phyloP scores from a whole-genome alignment of 257 asterid genomes.

The Forsythia viridissima region DNA sequence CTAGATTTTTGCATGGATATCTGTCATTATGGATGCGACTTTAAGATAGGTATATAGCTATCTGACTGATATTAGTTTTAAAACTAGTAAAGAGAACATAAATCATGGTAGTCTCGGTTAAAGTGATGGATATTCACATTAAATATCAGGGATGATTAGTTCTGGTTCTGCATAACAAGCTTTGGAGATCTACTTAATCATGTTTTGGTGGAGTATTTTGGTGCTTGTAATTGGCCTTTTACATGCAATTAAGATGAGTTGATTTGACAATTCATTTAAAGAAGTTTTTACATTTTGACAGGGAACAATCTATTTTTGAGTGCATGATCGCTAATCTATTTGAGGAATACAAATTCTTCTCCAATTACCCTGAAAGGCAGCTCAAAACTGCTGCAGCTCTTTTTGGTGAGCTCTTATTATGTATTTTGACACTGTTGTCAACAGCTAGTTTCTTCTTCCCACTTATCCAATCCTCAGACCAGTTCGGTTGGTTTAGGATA shows the following conservation, averaged over 20 bases:
- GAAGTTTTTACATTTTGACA: slow-evolving; percentile 38
- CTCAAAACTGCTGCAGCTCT: slow-evolving; percentile 80
- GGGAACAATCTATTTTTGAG: slow-evolving; percentile 79
- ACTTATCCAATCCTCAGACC: neutral
- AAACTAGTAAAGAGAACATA: slow-evolving; percentile 13
- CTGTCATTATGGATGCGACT: slow-evolving; percentile 2
- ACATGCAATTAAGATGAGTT: slow-evolving; percentile 3
- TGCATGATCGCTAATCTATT: slow-evolving; percentile 85
- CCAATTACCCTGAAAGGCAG: slow-evolving; percentile 90
- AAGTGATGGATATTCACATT: neutral
- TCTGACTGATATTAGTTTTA: neutral
- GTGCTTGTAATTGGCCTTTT: slow-evolving; percentile 3
- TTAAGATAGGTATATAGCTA: neutral
- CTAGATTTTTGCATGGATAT: neutral
- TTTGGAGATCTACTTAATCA: neutral
- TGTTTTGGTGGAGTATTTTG: neutral
- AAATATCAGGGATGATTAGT: slow-evolving; percentile 11
- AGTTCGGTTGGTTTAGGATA: neutral
- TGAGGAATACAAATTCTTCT: slow-evolving; percentile 85
- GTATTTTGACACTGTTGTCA: neutral
- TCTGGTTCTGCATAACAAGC: neutral
- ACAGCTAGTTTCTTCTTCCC: slow-evolving; percentile 5
- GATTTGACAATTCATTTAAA: slow-evolving; percentile 7
- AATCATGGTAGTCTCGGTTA: neutral
- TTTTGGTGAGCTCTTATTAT: slow-evolving; percentile 62